These are phyloP conservation scores for Tylopilus vinaceipallidus DNA, from an alignment of 768 basidiomycete species.

Conservation along the genomic window DNA sequence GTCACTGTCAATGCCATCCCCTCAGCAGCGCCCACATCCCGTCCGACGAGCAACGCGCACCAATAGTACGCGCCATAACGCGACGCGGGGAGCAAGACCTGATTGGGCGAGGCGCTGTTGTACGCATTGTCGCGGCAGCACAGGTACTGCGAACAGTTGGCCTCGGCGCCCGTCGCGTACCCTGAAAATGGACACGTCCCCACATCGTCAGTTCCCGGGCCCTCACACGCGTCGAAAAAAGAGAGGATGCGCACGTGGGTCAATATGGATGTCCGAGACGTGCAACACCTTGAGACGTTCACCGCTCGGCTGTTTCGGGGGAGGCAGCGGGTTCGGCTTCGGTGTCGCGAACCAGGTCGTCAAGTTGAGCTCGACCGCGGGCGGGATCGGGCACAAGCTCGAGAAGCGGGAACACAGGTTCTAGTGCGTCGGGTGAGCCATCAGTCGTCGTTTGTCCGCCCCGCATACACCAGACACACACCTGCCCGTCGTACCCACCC, in stretches of 20 bases:
- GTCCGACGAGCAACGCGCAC: neutral
- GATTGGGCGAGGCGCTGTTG: constrained; percentile 47
- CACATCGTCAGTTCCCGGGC: too few species aligned
- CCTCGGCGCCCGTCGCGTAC: constrained; percentile 64
- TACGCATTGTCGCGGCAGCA: constrained; percentile 57
- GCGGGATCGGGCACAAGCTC: constrained; percentile 35
- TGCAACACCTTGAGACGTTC: constrained; percentile 47
- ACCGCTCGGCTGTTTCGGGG: constrained; percentile 40
- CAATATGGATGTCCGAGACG: constrained; percentile 47
- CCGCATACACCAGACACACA: constrained; percentile 16
- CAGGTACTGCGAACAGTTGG: constrained; percentile 57
- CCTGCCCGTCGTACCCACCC: constrained; percentile 48
- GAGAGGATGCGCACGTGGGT: constrained; percentile 36
- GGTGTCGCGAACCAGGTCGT: constrained; percentile 48
- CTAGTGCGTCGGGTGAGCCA: neutral
- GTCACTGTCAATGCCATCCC: constrained; percentile 39
- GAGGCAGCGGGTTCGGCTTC: constrained; percentile 44
- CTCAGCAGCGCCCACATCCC: too few species aligned
- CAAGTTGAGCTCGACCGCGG: constrained; percentile 40
- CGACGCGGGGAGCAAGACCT: constrained; percentile 52
- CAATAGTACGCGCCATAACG: constrained; percentile 47
- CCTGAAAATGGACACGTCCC: constrained; percentile 38
- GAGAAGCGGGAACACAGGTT: constrained; percentile 38
- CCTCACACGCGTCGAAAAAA: too few species aligned
- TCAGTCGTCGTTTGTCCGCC: neutral